Conservation (phyloP, 2,329 filamentous ascomycete species). For the Chrysoporthe cubensis region DNA sequence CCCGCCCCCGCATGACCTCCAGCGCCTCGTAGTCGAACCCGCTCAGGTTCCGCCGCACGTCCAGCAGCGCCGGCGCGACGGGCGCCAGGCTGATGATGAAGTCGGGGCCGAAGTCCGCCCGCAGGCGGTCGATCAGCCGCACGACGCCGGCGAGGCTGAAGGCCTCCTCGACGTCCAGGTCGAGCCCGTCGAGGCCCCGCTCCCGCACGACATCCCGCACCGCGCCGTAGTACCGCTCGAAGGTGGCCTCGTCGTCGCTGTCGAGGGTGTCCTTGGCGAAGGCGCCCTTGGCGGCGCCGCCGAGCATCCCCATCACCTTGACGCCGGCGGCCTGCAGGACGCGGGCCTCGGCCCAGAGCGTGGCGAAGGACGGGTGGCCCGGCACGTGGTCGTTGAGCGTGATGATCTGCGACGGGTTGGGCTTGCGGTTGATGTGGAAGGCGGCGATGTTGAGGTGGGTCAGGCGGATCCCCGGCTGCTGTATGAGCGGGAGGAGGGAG, state of each 20-base stretch:
- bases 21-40: conserved; percentile 76
- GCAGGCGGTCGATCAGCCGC: conserved; percentile 65
- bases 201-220: conserved; percentile 63
- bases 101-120: conserved; percentile 64
- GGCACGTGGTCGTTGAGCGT: conserved; percentile 77
- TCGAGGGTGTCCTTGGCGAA: conserved; percentile 58
- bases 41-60: conserved; percentile 66
- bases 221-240: conserved; percentile 72
- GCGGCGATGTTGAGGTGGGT: conserved; percentile 81
- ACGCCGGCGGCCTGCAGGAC: conserved; percentile 71
- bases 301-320: conserved; percentile 80
- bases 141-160: conserved; percentile 68
- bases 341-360: conserved; percentile 72
- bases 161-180: conserved; percentile 76
- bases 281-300: conserved; percentile 74
- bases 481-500: conserved; percentile 47
- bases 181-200: conserved; percentile 65
- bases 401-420: conserved; percentile 53
- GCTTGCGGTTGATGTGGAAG: conserved; percentile 73
- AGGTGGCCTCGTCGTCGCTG: conserved; percentile 52
- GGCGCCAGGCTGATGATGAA: conserved; percentile 81
- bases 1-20: conserved; percentile 63
- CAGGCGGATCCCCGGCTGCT: conserved; percentile 41
- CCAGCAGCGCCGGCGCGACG: conserved; percentile 73
- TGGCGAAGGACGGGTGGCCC: conserved; percentile 62